phyloP scores from a whole-genome alignment of 495 filamentous ascomycete genomes.

The Beverwykella pulmonaria region DNA sequence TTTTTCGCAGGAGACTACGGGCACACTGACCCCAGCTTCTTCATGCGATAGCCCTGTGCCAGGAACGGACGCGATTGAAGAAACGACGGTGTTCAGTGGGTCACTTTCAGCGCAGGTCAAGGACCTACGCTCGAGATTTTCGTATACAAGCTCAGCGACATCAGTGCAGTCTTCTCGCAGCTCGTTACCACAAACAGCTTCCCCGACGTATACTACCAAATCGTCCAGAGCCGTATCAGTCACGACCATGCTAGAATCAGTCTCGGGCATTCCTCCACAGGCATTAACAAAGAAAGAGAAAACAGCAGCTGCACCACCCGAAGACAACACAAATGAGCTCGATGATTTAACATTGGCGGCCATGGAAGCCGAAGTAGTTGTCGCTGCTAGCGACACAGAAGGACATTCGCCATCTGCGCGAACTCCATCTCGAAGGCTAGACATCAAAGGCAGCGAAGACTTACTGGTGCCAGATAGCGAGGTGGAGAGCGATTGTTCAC shows the following conservation, averaged over 20 bases:
- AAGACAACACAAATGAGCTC: conserved; percentile 6
- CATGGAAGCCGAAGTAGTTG: conserved; percentile 30
- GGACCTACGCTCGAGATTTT: conserved; percentile 31
- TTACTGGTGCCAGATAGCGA: conserved; percentile 71
- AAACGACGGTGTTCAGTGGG: conserved; percentile 19
- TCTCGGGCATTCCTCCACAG: not conserved
- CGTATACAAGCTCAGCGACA: conserved; percentile 3
- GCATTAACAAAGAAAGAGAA: not conserved
- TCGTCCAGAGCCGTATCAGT: not conserved
- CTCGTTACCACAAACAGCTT: not conserved
- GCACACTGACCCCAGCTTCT: conserved; percentile 28
- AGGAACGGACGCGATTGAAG: not conserved
- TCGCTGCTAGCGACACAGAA: conserved; percentile 12
- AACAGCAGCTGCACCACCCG: not conserved
- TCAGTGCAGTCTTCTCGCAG: not conserved
- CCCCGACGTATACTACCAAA: not conserved
- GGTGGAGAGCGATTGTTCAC: conserved; percentile 46
- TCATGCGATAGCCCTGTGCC: conserved; percentile 24
- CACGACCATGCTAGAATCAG: not conserved
- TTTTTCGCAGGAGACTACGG: conserved; percentile 20
- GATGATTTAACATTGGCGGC: conserved; percentile 13
- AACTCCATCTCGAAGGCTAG: conserved; percentile 32
- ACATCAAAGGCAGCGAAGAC: conserved; percentile 71
- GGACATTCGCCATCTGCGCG: not conserved
- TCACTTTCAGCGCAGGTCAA: conserved; percentile 14